Evolutionary conservation across 2,329 filamentous ascomycete species (phyloP), one percentile per base, ranked within the genome.

Genomic region (Bipolaris bicolor): DNA sequence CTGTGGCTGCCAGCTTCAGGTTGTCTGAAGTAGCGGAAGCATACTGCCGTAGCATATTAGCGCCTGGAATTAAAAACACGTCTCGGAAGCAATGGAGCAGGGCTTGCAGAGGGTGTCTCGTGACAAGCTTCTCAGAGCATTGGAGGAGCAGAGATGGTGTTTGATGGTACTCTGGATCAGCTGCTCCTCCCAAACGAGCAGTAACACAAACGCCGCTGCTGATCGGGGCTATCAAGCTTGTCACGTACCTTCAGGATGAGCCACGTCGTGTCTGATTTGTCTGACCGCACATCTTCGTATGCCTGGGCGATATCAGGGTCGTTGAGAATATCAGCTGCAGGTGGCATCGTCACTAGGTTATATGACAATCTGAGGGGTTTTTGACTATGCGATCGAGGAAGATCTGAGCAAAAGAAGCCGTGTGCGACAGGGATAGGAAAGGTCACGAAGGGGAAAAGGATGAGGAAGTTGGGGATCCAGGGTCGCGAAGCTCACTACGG

Each of bases 241-340:
- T n/a, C n/a, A 47, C 52, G 36, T 88, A 84, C 64, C 58, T 86
- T 87, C 65, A 90, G 80, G 55, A 90, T 81, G 20, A 90, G 82
- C 87, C 87, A 90, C 77, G 87, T 89, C 61, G 82, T 85, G 55
- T 80, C 76, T 59, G 88, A 83, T 74, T 88, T 88, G 81, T 90
- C 87, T 64, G 81, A 84, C 59, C 87, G 86, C 55, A 90, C 86
- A 58, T 84, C 83, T 26, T 89, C 85, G 81, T 89, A 90, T 63
- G 87, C 88, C 51, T 82, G 80, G 53, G 81, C 78, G 68, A 90
- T 84, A 43, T 88, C 86, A 72, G 86, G 81, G 48, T 74, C 72
- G 24, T 64, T 72, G 7, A 74, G 65, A 46, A 75, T 63, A 50
- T 74, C 69, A 20, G 56, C 57, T 26, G 72, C 63, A 37, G 69